Percentiles rank a stretch among this genome's conserved stretches.
Conservation (phyloP, 495 filamentous ascomycete species). For the Amphirosellinia nigrospora region DNA sequence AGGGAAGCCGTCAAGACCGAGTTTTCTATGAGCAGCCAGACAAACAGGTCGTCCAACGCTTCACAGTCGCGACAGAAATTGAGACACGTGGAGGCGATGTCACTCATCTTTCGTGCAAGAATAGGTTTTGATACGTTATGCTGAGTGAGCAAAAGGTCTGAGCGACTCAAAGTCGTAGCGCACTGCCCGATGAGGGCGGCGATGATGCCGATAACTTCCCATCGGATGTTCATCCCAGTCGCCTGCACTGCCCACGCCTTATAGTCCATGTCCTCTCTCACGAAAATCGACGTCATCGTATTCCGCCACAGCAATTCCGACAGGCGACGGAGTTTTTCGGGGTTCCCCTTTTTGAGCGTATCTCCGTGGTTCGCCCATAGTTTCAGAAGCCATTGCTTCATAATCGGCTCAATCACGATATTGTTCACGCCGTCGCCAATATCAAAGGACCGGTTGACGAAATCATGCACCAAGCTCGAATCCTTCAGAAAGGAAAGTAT, state of each 20-base stretch:
- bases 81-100: slow-evolving; percentile 38
- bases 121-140: slow-evolving; percentile 30
- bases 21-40: slow-evolving; percentile 41
- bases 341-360: slow-evolving; percentile 33
- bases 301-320: slow-evolving; percentile 41
- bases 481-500: slow-evolving; percentile 40
- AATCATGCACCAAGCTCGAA: slow-evolving; percentile 30
- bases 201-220: slow-evolving; percentile 44
- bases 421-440: slow-evolving; percentile 38
- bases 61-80: slow-evolving; percentile 40
- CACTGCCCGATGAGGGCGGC: slow-evolving; percentile 38
- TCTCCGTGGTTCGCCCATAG: slow-evolving; percentile 34
- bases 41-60: slow-evolving; percentile 35
- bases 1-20: slow-evolving; percentile 28
- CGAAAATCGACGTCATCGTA: slow-evolving; percentile 32
- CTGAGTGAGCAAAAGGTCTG: slow-evolving; percentile 31
- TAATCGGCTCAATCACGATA: slow-evolving; percentile 39
- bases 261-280: slow-evolving; percentile 35
- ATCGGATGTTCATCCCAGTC: slow-evolving; percentile 39
- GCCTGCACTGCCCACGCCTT: slow-evolving; percentile 35
- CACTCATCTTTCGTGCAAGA: slow-evolving; percentile 35
- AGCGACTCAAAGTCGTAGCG: slow-evolving; percentile 34
- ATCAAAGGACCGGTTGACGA: slow-evolving; percentile 38
- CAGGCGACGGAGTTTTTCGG: slow-evolving; percentile 37
- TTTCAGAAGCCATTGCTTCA: slow-evolving; percentile 42